Conservation (phyloP, 1,139 yeast species). For the Suhomyces guaymorum region DNA sequence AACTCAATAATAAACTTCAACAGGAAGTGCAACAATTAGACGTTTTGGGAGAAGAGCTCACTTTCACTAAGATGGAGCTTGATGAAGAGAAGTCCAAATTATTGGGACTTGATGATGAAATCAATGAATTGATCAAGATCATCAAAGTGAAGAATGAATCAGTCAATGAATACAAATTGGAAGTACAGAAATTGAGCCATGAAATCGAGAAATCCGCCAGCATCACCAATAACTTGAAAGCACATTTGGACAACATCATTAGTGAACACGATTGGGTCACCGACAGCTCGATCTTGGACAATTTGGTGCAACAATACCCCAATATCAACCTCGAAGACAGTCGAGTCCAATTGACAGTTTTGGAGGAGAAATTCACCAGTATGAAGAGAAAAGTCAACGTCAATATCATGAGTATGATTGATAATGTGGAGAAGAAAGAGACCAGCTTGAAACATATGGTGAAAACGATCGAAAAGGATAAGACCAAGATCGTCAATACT, state of each 20-base stretch:
- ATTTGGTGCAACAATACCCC: constrained; percentile 58
- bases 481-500: constrained; percentile 85
- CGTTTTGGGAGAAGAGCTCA: constrained; percentile 29
- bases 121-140: constrained; percentile 59
- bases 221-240: constrained; percentile 43
- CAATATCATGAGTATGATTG: constrained; percentile 92
- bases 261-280: constrained; percentile 71
- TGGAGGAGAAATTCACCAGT: constrained; percentile 65
- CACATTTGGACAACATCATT: constrained; percentile 50
- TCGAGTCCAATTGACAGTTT: constrained; percentile 55
- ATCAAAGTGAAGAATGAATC: constrained; percentile 53
- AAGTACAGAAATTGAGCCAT: constrained; percentile 60
- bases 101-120: constrained; percentile 76
- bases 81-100: constrained; percentile 65
- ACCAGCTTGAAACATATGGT: constrained; percentile 76
- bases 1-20: constrained; percentile 35
- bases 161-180: constrained; percentile 52
- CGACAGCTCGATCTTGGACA: constrained; percentile 58
- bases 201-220: constrained; percentile 61
- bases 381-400: constrained; percentile 85
- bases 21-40: constrained; percentile 28
- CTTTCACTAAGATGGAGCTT: constrained; percentile 42
- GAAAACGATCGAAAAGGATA: constrained; percentile 85
- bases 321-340: constrained; percentile 65
- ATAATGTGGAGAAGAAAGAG: constrained; percentile 89